Evolutionary conservation across 148 eudicot species (phyloP), one percentile per base, ranked within the genome.

Genomic region (Cornus kousa): DNA sequence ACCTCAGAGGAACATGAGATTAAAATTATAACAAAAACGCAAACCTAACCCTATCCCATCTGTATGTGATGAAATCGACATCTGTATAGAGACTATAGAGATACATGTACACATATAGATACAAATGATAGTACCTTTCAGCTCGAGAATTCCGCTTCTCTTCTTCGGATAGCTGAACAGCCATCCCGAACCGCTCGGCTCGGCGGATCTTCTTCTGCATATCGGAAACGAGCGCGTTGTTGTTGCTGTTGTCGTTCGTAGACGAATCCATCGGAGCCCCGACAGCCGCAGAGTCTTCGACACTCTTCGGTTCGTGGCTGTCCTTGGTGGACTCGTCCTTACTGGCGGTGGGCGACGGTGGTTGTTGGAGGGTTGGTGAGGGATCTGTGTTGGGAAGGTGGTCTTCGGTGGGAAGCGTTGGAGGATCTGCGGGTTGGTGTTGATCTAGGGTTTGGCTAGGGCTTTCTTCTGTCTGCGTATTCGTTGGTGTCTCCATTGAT

Each of bases 141-240:
- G 95, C 91, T 74, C 95, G 86, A 73, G 93, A 89, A 83, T 87
- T 86, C 22, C 91, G 90, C 81, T 91, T 91, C 70, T 91, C 95
- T 48, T 81, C 74, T 78, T 91, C 95, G 8, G 95, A 88, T 33
- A 91, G 74, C 55, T 87, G 78, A 14, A 91, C 88, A 35, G 95
- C 88, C 77, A 89, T 82, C 19, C 95, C 95, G 67, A 91, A 91
- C 17, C 95, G 82, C 77, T 91, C 95, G 14, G 95, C 95, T 22
- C 95, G 82, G 71, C 87, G 87, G 76, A 84, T 74, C 87, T 91
- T 91, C 90, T 80, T 91, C 85, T 84, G 81, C 37, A 82, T 71
- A 80, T 78, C 85, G 68, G 82, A 74, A 11, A 68, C 79, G 19
- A 14, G 17, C 19, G 2, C 59, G 59, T 53, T 13, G 72, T 13